phyloP scores from a whole-genome alignment of 139 green algal species.

The Picochlorum sp. region DNA sequence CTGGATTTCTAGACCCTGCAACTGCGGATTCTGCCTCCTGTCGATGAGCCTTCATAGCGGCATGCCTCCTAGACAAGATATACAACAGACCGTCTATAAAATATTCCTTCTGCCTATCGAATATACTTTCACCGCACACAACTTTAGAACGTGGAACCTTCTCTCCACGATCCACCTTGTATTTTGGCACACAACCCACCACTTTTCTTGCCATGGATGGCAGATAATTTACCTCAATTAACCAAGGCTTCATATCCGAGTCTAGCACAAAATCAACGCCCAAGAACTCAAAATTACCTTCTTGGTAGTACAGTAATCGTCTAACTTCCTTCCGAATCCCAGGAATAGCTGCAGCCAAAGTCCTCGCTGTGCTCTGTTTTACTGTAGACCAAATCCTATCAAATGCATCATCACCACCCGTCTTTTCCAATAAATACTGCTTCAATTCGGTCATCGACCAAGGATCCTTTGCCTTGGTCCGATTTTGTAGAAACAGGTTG shows the following conservation, averaged over 20 bases:
- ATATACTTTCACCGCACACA: constrained; percentile 12
- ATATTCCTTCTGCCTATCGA: constrained; percentile 56
- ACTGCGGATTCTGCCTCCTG: too few relatives aligned
- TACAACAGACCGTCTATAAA: constrained; percentile 42
- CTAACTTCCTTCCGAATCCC: constrained; percentile 9
- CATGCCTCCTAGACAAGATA: constrained; percentile 28
- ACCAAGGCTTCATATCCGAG: constrained; percentile 36
- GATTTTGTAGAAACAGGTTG: constrained; percentile 58
- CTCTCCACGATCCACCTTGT: neutral
- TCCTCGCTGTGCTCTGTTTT: constrained; percentile 16
- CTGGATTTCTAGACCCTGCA: too few relatives aligned
- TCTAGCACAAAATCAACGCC: constrained; percentile 69
- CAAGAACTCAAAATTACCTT: constrained; percentile 45
- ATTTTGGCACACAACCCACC: constrained; percentile 7
- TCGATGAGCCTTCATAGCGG: neutral
- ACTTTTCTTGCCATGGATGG: constrained; percentile 54
- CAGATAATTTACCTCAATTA: constrained; percentile 64
- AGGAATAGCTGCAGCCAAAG: constrained; percentile 27
- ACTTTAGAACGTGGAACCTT: neutral
- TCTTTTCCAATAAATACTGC: constrained; percentile 20
- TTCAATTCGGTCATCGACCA: constrained; percentile 48
- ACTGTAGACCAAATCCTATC: constrained; percentile 25
- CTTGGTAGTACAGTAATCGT: neutral
- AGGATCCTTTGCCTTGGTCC: constrained; percentile 23
- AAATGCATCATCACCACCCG: constrained; percentile 6